Evolutionary conservation across 163 green algal genomes (phyloP), one percentile per base, ranked within the genome.

Genomic region (Prototheca cutis): DNA sequence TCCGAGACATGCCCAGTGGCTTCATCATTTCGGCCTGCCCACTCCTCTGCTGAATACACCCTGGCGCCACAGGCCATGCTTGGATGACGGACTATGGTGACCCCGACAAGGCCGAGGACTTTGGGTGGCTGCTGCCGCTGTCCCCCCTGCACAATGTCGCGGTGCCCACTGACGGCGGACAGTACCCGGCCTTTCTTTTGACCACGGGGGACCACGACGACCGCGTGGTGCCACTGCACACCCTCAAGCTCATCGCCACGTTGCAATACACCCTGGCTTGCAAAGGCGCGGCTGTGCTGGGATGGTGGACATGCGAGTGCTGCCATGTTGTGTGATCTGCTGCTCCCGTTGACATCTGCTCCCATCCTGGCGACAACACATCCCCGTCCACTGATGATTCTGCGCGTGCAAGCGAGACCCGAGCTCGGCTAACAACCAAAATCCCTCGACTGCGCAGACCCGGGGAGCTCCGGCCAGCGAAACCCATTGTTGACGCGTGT

Each of bases 131-230:
- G 17, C 62, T 76, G 29, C 68, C 67, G 2, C 95, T 94, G 72
- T 90, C 76, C 5, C 90, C 90, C 3, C 58, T 97, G 60, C 90
- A 97, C 84, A 97, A 97, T 61, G 84, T 97, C 52, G 60, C 60
- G 15, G 21, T 59, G 21, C 85, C 86, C 2, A 33, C 52, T 4
- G 73, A 62, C 0, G 79, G 77, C 32, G 8, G 65, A 21, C 86
- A 96, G 74, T 95, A 95, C 74, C 90, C 90, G 1, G 79, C 87
- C 23, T 78, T 90, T 42, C 73, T 97, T 36, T 72, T 97, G 40
- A 84, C 83, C 13, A 87, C 79, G 19, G 80, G 68, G 15, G 84
- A 96, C 63, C 90, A 98, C 62, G 91, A 97, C 67, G 90, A 97
- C 71, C 75, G 88, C 1, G 88, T 95, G 27, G 82, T 92, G 24